Evolutionary conservation across 139 green algal species (phyloP).

Genomic region (Chlamydomonas eustigma): DNA sequence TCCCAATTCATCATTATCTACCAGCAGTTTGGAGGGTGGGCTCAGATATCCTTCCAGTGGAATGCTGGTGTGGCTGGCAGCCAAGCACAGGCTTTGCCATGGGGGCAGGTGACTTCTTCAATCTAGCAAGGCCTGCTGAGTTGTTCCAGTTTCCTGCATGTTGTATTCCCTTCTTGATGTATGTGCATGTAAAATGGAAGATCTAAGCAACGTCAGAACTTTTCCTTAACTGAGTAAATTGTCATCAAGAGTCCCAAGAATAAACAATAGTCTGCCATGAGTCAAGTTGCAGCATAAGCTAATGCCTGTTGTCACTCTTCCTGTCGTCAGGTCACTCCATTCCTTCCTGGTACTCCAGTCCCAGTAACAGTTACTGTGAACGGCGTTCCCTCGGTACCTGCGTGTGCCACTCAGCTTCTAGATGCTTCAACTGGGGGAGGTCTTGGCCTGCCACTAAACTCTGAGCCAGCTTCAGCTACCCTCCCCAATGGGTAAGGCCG

Average conservation of each 20-base stretch:
- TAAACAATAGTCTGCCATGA: too few species aligned
- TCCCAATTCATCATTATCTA: slow-evolving; percentile 19
- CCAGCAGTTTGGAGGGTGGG: not conserved
- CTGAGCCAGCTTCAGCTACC: not conserved
- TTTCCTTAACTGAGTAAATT: too few species aligned
- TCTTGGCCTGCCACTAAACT: not conserved
- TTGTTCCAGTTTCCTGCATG: too few species aligned
- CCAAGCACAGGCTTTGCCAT: not conserved
- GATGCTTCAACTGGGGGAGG: not conserved
- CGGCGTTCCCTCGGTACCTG: not conserved
- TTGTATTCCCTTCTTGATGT: too few species aligned
- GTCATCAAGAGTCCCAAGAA: too few species aligned
- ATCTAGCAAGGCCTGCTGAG: too few species aligned
- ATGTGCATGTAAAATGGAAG: too few species aligned
- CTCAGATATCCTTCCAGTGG: not conserved
- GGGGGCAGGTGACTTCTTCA: not conserved
- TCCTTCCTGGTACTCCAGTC: not conserved
- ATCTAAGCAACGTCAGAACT: too few species aligned
- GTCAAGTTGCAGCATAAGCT: too few species aligned
- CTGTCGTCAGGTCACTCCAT: not conserved
- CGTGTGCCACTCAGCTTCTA: not conserved
- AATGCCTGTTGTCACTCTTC: too few species aligned
- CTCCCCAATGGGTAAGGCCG: not conserved
- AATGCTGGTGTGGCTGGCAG: not conserved
- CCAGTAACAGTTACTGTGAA: slow-evolving; percentile 22